phyloP scores from a whole-genome alignment of 371 early-diverging fungal species.

The Dinochytrium kinnereticum region DNA sequence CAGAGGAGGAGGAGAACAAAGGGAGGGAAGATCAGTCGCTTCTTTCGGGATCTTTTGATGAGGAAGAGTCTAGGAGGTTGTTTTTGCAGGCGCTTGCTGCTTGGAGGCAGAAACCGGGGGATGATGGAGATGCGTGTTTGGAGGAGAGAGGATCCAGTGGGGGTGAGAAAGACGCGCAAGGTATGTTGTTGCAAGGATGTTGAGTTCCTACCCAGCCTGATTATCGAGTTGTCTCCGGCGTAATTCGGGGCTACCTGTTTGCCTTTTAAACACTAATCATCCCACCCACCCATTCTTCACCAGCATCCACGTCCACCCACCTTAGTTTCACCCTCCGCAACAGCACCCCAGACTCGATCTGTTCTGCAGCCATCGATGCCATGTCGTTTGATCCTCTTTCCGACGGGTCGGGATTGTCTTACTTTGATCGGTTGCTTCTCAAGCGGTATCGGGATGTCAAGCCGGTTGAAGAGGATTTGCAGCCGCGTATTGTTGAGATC shows the following conservation, averaged over 20 bases:
- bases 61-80: conserved; percentile 29
- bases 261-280: no score
- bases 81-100: conserved; percentile 37
- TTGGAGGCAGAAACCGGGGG: conserved; percentile 27
- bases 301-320: conserved; percentile 8
- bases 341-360: not conserved
- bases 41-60: conserved; percentile 38
- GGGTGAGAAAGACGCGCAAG: not conserved
- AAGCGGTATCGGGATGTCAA: conserved; percentile 18
- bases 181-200: not conserved
- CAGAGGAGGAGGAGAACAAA: not conserved
- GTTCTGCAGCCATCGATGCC: not conserved
- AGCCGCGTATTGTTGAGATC: no score
- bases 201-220: not conserved
- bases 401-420: conserved; percentile 23
- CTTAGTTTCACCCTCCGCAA: not conserved
- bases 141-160: not conserved
- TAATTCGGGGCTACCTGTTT: no score
- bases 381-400: conserved; percentile 6
- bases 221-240: no score
- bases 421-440: conserved; percentile 36
- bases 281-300: no score
- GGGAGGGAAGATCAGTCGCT: not conserved
- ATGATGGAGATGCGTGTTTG: not conserved
- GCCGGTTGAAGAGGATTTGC: no score